Conservation (phyloP, 2,329 filamentous ascomycete species). For the Xylariaceae sp. region DNA sequence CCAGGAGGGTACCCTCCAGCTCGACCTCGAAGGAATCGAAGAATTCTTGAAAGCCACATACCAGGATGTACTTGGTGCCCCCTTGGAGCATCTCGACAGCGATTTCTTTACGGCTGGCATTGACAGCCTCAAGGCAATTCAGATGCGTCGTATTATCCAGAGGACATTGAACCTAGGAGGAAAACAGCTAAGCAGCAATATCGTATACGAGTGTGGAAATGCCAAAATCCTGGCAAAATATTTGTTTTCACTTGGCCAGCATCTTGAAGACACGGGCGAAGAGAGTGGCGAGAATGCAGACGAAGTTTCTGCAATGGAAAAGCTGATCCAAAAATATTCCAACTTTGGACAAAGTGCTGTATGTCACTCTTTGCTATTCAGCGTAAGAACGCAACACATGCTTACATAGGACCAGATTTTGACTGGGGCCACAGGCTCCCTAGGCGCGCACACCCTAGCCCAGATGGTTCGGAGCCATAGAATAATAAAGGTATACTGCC, state of each 20-base stretch:
- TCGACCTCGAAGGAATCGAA: conserved; percentile 34
- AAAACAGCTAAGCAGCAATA: conserved; percentile 53
- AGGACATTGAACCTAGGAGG: conserved; percentile 53
- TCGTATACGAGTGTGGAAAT: conserved; percentile 61
- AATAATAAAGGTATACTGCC: conserved; percentile 54
- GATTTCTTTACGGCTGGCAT: conserved; percentile 63
- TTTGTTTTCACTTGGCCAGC: conserved; percentile 38
- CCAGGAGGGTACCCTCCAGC: conserved; percentile 9
- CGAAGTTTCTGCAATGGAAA: too few relatives aligned
- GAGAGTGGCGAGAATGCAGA: too few relatives aligned
- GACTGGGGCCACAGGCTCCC: conserved; percentile 67
- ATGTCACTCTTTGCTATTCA: too few relatives aligned
- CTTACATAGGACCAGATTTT: conserved; percentile 43
- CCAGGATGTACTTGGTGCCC: conserved; percentile 28
- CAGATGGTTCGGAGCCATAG: conserved; percentile 61
- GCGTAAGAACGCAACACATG: background rate
- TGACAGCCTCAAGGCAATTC: conserved; percentile 62
- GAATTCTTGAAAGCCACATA: conserved; percentile 40
- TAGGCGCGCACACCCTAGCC: conserved; percentile 63
- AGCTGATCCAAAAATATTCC: conserved; percentile 4
- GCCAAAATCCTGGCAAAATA: conserved; percentile 48
- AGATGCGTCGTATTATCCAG: conserved; percentile 55
- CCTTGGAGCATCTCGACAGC: conserved; percentile 41
- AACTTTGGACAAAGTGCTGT: conserved; percentile 9
- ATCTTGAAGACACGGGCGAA: too few relatives aligned